Conservation (phyloP, 139 green algal species). For the Coelastrella sp. region DNA sequence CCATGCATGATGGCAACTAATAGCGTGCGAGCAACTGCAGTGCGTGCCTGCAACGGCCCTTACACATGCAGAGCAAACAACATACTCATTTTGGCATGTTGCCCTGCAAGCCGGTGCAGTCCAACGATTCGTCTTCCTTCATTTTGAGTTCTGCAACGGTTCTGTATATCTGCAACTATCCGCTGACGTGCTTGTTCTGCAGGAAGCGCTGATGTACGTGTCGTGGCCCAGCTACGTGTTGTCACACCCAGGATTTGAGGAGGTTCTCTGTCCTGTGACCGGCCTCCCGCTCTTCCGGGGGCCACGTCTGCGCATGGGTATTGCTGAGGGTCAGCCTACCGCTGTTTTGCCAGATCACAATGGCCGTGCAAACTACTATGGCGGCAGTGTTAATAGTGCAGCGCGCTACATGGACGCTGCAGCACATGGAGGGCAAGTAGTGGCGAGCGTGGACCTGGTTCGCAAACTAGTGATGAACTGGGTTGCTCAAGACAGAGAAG, state of each 20-base stretch:
- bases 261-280: not conserved
- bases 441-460: not conserved
- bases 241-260: conserved; percentile 1
- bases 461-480: conserved; percentile 26
- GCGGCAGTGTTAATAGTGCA: not conserved
- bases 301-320: conserved; percentile 54
- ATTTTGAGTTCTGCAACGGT: not conserved
- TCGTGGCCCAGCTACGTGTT: conserved; percentile 49
- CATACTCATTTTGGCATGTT: not conserved
- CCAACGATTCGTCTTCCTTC: not conserved
- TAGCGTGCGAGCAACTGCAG: not conserved
- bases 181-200: not conserved
- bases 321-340: conserved; percentile 56
- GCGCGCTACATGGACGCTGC: conserved; percentile 34
- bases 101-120: not conserved
- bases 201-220: conserved; percentile 60
- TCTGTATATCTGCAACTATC: not conserved
- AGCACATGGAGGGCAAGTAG: conserved; percentile 35
- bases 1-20: not conserved
- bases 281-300: conserved; percentile 48
- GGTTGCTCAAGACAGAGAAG: conserved; percentile 3
- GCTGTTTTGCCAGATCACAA: conserved; percentile 63
- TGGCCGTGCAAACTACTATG: conserved; percentile 61
- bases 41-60: not conserved
- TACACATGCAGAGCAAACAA: not conserved